Conservation (phyloP, 495 filamentous ascomycete species). For the Neurospora cerealis region DNA sequence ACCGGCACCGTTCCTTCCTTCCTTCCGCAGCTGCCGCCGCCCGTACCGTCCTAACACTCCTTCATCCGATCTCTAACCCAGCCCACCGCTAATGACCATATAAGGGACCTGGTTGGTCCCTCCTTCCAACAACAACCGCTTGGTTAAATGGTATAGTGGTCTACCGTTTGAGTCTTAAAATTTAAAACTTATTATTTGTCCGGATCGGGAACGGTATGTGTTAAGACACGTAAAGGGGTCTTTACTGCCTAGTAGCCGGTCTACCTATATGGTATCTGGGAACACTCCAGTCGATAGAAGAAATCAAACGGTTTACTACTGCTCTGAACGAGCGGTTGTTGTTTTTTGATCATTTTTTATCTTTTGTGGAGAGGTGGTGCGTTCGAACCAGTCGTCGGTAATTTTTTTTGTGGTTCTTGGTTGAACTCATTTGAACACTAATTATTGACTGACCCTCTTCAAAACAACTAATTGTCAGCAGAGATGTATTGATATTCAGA, state of each 20-base stretch:
- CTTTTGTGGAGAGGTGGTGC: background rate
- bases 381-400: background rate
- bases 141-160: background rate
- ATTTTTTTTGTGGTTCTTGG: background rate
- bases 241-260: background rate
- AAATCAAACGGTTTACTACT: background rate
- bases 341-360: background rate
- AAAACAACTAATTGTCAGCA: no score
- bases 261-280: background rate
- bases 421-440: no score
- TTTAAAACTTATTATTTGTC: background rate
- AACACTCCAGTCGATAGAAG: background rate
- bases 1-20: no score
- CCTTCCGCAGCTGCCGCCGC: no score
- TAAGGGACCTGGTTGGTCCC: background rate
- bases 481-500: no score
- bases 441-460: no score
- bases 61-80: background rate
- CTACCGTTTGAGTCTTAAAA: background rate
- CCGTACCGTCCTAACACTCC: no score
- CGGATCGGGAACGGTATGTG: background rate
- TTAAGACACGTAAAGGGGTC: background rate
- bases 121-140: background rate
- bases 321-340: background rate
- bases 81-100: background rate